These are phyloP conservation scores for Lasiodiplodia sp. DNA, from an alignment of 2,329 filamentous ascomycete species.

Conservation along the genomic window DNA sequence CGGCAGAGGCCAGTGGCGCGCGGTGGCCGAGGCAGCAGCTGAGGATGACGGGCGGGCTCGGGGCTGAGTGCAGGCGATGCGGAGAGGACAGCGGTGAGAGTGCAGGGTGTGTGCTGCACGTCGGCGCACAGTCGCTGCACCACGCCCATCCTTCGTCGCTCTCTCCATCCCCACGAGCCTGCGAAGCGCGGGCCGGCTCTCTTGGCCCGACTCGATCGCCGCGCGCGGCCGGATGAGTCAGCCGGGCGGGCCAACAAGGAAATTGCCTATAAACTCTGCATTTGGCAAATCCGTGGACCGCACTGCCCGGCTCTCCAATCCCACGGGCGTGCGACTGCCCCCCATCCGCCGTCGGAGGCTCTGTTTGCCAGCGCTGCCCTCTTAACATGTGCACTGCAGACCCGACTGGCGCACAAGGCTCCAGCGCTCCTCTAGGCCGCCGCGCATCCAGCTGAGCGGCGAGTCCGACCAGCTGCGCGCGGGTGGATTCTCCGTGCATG, in stretches of 20 bases:
- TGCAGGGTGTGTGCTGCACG: constrained; percentile 7
- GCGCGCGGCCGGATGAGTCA: constrained; percentile 16
- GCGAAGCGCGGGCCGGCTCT: constrained; percentile 4
- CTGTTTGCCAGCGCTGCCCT: constrained; percentile 1
- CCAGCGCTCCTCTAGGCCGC: background rate
- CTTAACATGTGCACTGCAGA: constrained; percentile 21
- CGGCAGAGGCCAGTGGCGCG: background rate
- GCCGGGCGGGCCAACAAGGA: constrained; percentile 10
- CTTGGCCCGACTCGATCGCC: background rate
- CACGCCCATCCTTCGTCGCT: constrained; percentile 12
- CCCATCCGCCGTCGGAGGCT: constrained; percentile 6
- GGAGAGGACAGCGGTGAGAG: constrained; percentile 15
- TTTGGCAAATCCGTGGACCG: constrained; percentile 11
- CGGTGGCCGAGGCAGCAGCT: background rate
- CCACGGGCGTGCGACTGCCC: constrained; percentile 14
- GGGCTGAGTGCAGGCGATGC: background rate
- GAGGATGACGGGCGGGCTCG: background rate
- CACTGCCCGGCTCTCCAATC: constrained; percentile 18
- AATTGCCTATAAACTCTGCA: constrained; percentile 25
- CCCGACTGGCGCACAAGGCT: constrained; percentile 13
- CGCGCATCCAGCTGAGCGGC: constrained; percentile 22
- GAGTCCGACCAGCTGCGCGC: constrained; percentile 9
- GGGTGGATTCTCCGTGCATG: constrained; percentile 9
- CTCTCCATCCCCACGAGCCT: constrained; percentile 8
- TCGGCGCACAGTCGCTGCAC: constrained; percentile 12